Conservation (phyloP, 2,329 filamentous ascomycete genomes). For the Leptographium wingfieldii region DNA sequence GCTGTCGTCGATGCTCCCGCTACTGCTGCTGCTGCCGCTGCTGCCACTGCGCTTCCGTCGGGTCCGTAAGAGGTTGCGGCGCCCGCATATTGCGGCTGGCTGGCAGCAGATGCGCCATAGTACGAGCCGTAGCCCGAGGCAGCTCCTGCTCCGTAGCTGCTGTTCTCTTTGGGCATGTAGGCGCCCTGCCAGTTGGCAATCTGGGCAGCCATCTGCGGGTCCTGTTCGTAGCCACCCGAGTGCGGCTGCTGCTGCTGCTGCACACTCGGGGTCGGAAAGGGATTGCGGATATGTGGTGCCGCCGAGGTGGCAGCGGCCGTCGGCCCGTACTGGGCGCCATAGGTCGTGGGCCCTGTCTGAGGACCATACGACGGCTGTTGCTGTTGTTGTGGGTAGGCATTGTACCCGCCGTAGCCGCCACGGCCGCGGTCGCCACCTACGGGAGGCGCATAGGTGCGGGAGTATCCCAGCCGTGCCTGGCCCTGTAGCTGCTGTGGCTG, state of each 20-base stretch:
- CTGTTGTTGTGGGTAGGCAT: constrained; percentile 13
- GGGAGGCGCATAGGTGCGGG: constrained; percentile 22
- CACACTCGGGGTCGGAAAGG: constrained; percentile 55
- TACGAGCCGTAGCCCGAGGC: not conserved
- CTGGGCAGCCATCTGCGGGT: constrained; percentile 79
- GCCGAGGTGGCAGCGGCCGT: constrained; percentile 29
- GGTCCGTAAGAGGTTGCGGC: constrained; percentile 9
- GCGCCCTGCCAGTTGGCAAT: constrained; percentile 93
- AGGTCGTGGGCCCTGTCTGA: constrained; percentile 16
- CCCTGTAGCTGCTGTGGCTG: constrained; percentile 2
- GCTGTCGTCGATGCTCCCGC: constrained; percentile 10
- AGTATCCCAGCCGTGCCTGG: constrained; percentile 17
- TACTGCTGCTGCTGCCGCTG: constrained; percentile 8
- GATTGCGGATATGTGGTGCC: constrained; percentile 64
- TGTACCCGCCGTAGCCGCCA: constrained; percentile 1
- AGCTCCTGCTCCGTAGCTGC: not conserved
- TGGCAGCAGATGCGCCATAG: not conserved
- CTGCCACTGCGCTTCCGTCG: constrained; percentile 8
- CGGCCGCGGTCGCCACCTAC: constrained; percentile 14
- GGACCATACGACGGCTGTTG: constrained; percentile 14
- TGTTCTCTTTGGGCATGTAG: constrained; percentile 52
- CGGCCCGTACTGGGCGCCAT: not conserved
- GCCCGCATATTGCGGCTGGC: not conserved
- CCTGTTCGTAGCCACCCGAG: constrained; percentile 25
- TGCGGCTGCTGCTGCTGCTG: not conserved